A percentile compares a stretch with the other conserved stretches of the same genome.
These are phyloP conservation scores for Trichoderma pleuroti DNA, from an alignment of 2,329 filamentous ascomycete genomes.

Conservation along the genomic window DNA sequence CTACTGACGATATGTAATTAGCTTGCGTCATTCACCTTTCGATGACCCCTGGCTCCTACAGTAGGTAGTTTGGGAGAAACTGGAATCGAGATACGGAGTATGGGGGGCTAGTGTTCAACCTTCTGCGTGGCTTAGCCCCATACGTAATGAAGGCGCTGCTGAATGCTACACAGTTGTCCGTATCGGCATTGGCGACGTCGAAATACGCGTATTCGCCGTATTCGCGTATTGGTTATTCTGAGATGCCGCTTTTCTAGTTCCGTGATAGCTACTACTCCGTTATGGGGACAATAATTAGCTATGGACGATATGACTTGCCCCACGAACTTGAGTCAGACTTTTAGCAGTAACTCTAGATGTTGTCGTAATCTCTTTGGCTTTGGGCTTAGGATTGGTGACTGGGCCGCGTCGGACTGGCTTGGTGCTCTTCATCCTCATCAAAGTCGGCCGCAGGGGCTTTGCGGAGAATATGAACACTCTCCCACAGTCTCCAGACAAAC, in stretches of 20 bases:
- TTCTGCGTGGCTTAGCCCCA: background rate
- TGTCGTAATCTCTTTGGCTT: background rate
- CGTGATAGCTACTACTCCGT: background rate
- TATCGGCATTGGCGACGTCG: background rate
- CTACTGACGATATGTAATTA: background rate
- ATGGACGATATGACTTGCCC: background rate
- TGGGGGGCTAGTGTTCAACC: background rate
- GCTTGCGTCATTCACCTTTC: background rate
- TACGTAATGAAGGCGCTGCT: background rate
- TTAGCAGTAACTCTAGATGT: background rate
- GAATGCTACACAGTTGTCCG: background rate
- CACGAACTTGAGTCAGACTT: background rate
- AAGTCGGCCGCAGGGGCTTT: background rate
- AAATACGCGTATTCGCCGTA: background rate
- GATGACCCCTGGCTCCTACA: background rate
- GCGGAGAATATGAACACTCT: too few species aligned
- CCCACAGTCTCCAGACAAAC: too few species aligned
- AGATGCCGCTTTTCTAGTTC: background rate
- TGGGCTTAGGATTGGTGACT: background rate
- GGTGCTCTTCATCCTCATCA: background rate
- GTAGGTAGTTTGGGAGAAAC: background rate
- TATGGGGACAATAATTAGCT: background rate
- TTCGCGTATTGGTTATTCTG: background rate
- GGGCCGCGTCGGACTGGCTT: background rate
- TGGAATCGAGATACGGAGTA: background rate